Evolutionary conservation across 2,329 filamentous ascomycete genomes (phyloP).

Genomic region (Paraphoma chrysanthemicola): DNA sequence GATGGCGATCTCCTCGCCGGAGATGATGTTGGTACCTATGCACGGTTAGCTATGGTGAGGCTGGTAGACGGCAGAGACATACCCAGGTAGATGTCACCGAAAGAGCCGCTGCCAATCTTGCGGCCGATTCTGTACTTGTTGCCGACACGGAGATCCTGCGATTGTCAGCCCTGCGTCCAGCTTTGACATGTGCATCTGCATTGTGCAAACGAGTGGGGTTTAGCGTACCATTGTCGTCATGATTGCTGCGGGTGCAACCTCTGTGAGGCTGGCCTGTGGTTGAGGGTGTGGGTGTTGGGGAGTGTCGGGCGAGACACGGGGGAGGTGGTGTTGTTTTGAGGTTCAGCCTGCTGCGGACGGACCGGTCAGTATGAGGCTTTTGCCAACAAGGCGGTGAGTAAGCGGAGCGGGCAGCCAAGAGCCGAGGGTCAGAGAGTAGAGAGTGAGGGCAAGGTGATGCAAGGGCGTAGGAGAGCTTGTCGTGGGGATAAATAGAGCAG

Average conservation of each 20-base stretch:
- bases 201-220: slow-evolving; percentile 39
- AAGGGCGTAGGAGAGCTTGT: slow-evolving; percentile 18
- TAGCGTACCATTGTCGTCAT: slow-evolving; percentile 70
- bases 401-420: slow-evolving; percentile 41
- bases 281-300: slow-evolving; percentile 22
- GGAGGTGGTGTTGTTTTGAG: slow-evolving; percentile 31
- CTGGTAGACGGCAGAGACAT: slow-evolving; percentile 34
- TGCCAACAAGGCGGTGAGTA: slow-evolving; percentile 52
- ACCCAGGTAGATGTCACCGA: slow-evolving; percentile 97
- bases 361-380: slow-evolving; percentile 51
- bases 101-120: slow-evolving; percentile 97
- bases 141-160: slow-evolving; percentile 94
- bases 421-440: slow-evolving; percentile 26
- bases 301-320: slow-evolving; percentile 27
- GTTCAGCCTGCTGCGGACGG: slow-evolving; percentile 46
- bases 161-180: slow-evolving; percentile 31
- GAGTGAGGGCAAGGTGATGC: slow-evolving; percentile 18
- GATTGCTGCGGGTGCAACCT: slow-evolving; percentile 45
- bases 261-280: slow-evolving; percentile 40
- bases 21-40: slow-evolving; percentile 97
- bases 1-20: slow-evolving; percentile 98
- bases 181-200: slow-evolving; percentile 15
- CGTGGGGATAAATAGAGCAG: slow-evolving; percentile 22
- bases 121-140: slow-evolving; percentile 99
- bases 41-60: slow-evolving; percentile 24